Evolutionary conservation across 495 filamentous ascomycete species (phyloP).

Genomic region (Tuber calosporum): DNA sequence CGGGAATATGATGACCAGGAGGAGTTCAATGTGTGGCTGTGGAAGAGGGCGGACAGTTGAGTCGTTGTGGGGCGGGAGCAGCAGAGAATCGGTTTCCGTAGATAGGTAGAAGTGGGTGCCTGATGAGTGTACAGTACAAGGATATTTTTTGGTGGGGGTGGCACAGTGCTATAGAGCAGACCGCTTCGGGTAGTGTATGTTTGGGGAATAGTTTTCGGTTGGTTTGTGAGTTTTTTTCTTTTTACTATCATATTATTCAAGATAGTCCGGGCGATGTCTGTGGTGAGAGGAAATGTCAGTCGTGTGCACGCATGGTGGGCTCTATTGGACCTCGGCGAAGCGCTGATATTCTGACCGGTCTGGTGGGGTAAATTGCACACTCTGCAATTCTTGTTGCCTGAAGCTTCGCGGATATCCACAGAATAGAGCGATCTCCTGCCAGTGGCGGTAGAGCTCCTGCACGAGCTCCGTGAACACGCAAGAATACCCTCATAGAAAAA

Average conservation of each 20-base stretch:
- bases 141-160: neutral
- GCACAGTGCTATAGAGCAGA: neutral
- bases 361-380: neutral
- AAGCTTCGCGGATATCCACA: neutral
- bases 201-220: neutral
- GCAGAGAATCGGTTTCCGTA: neutral
- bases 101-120: neutral
- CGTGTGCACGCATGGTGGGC: neutral
- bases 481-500: neutral
- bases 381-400: neutral
- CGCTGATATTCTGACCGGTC: neutral
- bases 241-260: neutral
- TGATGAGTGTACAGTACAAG: neutral
- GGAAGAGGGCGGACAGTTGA: conserved; percentile 37
- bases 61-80: neutral
- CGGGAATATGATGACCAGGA: conserved; percentile 40
- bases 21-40: conserved; percentile 48
- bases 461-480: neutral
- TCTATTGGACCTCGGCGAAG: neutral
- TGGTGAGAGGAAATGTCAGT: neutral
- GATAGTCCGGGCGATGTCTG: neutral
- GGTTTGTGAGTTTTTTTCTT: neutral
- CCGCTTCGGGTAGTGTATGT: neutral
- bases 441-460: neutral
- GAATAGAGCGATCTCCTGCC: neutral